Percentiles rank a stretch among this genome's conserved stretches.
phyloP scores from a whole-genome alignment of 2,329 filamentous ascomycete species.

The Phialophora verrucosa region DNA sequence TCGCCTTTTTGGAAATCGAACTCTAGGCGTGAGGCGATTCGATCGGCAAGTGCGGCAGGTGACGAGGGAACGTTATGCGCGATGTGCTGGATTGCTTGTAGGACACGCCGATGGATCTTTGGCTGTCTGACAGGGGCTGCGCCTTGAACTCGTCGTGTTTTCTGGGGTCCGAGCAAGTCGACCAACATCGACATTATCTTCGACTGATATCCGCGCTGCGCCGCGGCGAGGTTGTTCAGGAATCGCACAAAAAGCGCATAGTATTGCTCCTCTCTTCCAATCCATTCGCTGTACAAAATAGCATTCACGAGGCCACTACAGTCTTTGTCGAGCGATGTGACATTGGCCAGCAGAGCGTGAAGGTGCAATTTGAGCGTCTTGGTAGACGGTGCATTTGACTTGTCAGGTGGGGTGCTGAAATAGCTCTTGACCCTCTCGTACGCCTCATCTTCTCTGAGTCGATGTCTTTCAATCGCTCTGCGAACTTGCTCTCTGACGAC shows the following conservation, averaged over 20 bases:
- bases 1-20: conserved; percentile 76
- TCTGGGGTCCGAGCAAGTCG: conserved; percentile 70
- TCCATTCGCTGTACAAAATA: conserved; percentile 65
- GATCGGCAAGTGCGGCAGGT: conserved; percentile 69
- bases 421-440: conserved; percentile 64
- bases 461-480: conserved; percentile 61
- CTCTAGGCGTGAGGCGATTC: conserved; percentile 74
- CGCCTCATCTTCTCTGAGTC: conserved; percentile 58
- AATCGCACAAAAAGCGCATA: conserved; percentile 63
- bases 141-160: conserved; percentile 59
- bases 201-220: conserved; percentile 78
- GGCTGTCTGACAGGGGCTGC: conserved; percentile 65
- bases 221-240: conserved; percentile 72
- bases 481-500: conserved; percentile 67
- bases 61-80: conserved; percentile 82
- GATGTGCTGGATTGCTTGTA: conserved; percentile 76
- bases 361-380: conserved; percentile 63
- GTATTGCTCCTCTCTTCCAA: conserved; percentile 66
- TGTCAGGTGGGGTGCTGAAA: conserved; percentile 56
- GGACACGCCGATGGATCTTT: conserved; percentile 73
- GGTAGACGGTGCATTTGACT: conserved; percentile 58
- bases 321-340: conserved; percentile 60
- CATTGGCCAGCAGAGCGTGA: conserved; percentile 62
- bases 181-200: conserved; percentile 81
- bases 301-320: conserved; percentile 65